These are phyloP conservation scores for Termitomyces sp. DNA, from an alignment of 768 basidiomycete species.

Conservation along the genomic window DNA sequence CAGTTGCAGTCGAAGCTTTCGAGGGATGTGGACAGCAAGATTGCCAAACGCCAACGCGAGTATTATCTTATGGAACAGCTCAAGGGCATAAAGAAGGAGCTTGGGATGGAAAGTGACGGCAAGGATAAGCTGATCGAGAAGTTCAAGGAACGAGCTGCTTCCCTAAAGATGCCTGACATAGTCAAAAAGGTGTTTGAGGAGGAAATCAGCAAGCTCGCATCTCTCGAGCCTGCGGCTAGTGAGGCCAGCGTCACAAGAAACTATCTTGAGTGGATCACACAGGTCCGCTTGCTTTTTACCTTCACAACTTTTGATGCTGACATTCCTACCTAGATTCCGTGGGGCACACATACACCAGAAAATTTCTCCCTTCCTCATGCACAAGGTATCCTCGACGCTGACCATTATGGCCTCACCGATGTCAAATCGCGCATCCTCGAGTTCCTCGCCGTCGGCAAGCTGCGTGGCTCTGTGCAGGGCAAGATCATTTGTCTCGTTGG, in stretches of 20 bases:
- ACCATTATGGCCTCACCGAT: conserved; percentile 90
- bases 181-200: conserved; percentile 96
- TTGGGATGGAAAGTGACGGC: conserved; percentile 92
- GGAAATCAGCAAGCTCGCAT: conserved; percentile 84
- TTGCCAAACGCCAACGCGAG: conserved; percentile 90
- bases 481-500: conserved; percentile 97
- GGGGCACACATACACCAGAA: conserved; percentile 92
- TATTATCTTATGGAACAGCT: conserved; percentile 97
- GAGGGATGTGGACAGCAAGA: conserved; percentile 90
- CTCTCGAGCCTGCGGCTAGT: conserved; percentile 84
- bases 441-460: conserved; percentile 92
- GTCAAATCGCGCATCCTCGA: conserved; percentile 93
- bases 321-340: conserved; percentile 61
- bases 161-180: conserved; percentile 81
- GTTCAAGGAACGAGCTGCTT: conserved; percentile 79
- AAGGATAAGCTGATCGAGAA: conserved; percentile 93
- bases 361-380: conserved; percentile 88
- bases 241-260: conserved; percentile 94
- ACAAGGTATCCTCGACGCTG: conserved; percentile 80
- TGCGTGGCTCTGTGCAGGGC: conserved; percentile 90
- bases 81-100: conserved; percentile 93
- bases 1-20: conserved; percentile 91
- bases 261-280: conserved; percentile 90
- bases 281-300: conserved; percentile 33
- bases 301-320: conserved; percentile 1